Percentiles rank a stretch among this genome's conserved stretches.
phyloP scores from a whole-genome alignment of 2,329 filamentous ascomycete species.

The Xylariaceae sp. region DNA sequence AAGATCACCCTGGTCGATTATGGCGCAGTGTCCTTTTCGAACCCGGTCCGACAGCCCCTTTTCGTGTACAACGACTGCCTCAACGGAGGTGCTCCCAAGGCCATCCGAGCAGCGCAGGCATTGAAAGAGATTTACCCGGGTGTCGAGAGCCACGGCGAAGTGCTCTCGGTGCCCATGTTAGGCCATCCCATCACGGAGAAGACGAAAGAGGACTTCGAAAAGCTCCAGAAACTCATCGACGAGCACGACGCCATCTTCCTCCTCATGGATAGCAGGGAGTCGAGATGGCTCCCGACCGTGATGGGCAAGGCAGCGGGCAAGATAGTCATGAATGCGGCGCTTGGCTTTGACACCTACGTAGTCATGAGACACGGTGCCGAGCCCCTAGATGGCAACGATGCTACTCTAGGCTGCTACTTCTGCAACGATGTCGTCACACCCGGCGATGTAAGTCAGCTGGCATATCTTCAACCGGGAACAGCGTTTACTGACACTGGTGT shows the following conservation, averaged over 20 bases:
- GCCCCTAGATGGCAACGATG: constrained; percentile 44
- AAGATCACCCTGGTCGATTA: constrained; percentile 97
- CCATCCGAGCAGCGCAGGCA: constrained; percentile 69
- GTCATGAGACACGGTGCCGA: constrained; percentile 90
- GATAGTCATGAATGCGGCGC: constrained; percentile 91
- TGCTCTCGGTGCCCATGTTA: constrained; percentile 87
- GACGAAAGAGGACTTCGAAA: constrained; percentile 66
- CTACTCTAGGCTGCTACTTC: constrained; percentile 89
- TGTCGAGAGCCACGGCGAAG: constrained; percentile 71
- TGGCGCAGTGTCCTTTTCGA: constrained; percentile 87
- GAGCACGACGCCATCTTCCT: constrained; percentile 89
- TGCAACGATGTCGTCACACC: constrained; percentile 97
- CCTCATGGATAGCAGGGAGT: constrained; percentile 95
- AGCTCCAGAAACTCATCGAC: constrained; percentile 65
- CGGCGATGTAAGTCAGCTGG: constrained; percentile 69
- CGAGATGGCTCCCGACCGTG: constrained; percentile 88
- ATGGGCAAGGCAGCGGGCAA: constrained; percentile 92
- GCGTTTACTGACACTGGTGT: constrained; percentile 16
- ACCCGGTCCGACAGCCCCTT: constrained; percentile 88
- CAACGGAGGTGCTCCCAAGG: constrained; percentile 77
- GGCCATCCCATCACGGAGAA: constrained; percentile 80
- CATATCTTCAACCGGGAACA: neutral
- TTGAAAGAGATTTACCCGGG: constrained; percentile 85
- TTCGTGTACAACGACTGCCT: constrained; percentile 88
- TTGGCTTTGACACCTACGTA: constrained; percentile 94